Evolutionary conservation across 495 filamentous ascomycete species (phyloP).

Genomic region (Corynascus novoguineensis): DNA sequence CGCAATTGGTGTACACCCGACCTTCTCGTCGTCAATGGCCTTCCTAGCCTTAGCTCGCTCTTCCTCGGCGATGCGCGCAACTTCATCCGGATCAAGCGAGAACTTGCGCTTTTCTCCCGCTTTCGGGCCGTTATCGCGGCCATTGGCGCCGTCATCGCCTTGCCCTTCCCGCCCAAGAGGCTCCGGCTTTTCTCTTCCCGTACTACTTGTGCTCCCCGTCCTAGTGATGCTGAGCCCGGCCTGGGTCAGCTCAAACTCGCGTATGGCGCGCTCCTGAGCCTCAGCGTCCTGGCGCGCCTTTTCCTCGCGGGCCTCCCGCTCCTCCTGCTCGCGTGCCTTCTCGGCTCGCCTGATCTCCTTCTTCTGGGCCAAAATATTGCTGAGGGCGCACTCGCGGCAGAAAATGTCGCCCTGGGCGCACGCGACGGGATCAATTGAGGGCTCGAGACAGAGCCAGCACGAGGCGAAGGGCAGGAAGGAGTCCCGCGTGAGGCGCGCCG

Average conservation of each 20-base stretch:
- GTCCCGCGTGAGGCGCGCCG: constrained; percentile 83
- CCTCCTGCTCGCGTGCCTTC: constrained; percentile 55
- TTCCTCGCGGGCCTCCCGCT: constrained; percentile 51
- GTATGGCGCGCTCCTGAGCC: constrained; percentile 50
- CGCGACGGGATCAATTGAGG: constrained; percentile 72
- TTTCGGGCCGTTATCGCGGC: constrained; percentile 24
- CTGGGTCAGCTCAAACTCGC: constrained; percentile 62
- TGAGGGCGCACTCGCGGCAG: constrained; percentile 90
- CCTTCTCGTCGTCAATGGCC: constrained; percentile 71
- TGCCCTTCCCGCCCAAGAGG: not conserved
- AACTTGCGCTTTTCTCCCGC: constrained; percentile 69
- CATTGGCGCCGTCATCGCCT: not conserved
- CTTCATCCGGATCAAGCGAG: constrained; percentile 75
- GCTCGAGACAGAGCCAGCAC: constrained; percentile 82
- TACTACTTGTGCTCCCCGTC: not conserved
- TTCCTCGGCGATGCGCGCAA: constrained; percentile 61
- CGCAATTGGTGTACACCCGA: constrained; percentile 20
- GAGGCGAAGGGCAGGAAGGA: constrained; percentile 90
- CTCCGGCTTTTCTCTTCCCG: constrained; percentile 21
- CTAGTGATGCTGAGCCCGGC: constrained; percentile 61
- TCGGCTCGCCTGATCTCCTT: constrained; percentile 88
- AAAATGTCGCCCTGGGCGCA: constrained; percentile 83
- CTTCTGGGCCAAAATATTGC: constrained; percentile 81
- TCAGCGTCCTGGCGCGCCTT: constrained; percentile 51
- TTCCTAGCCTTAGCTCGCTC: constrained; percentile 64